Evolutionary conservation across 768 basidiomycete species (phyloP).

Genomic region (Epithele typhae): DNA sequence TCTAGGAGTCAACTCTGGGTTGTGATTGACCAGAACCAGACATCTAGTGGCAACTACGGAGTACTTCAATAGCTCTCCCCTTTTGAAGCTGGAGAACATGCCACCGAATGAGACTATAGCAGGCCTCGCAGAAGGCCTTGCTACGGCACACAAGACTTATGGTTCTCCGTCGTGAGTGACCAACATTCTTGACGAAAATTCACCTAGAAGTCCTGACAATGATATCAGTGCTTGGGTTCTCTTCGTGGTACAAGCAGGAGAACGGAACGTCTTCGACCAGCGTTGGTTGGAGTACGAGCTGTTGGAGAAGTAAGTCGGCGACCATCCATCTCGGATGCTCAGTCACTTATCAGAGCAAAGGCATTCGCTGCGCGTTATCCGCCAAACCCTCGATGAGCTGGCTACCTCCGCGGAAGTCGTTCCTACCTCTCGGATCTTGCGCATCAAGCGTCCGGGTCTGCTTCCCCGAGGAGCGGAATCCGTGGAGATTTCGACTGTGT

Average conservation of each 20-base stretch:
- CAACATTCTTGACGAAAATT: too few species aligned
- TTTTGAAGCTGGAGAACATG: slow-evolving; percentile 51
- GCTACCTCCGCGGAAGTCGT: slow-evolving; percentile 52
- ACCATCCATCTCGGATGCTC: neutral
- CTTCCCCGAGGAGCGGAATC: slow-evolving; percentile 30
- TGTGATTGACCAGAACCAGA: slow-evolving; percentile 33
- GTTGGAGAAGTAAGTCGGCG: slow-evolving; percentile 57
- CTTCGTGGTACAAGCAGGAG: slow-evolving; percentile 85
- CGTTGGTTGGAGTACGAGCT: slow-evolving; percentile 84
- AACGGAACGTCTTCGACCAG: slow-evolving; percentile 96
- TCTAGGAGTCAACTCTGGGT: neutral
- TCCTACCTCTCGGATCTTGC: slow-evolving; percentile 31
- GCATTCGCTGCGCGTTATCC: slow-evolving; percentile 67
- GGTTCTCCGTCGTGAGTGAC: slow-evolving; percentile 44
- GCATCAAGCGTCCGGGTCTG: slow-evolving; percentile 35
- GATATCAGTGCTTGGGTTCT: slow-evolving; percentile 52
- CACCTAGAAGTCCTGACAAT: too few species aligned
- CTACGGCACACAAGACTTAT: slow-evolving; percentile 76
- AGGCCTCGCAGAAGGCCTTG: slow-evolving; percentile 72
- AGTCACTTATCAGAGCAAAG: slow-evolving; percentile 33
- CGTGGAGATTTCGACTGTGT: slow-evolving; percentile 80
- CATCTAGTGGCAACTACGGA: slow-evolving; percentile 61
- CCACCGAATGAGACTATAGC: slow-evolving; percentile 70
- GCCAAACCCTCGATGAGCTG: slow-evolving; percentile 75
- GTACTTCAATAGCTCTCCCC: slow-evolving; percentile 59